These are phyloP conservation scores for Echites panduratus DNA, from an alignment of 257 asterid species.

Conservation along the genomic window DNA sequence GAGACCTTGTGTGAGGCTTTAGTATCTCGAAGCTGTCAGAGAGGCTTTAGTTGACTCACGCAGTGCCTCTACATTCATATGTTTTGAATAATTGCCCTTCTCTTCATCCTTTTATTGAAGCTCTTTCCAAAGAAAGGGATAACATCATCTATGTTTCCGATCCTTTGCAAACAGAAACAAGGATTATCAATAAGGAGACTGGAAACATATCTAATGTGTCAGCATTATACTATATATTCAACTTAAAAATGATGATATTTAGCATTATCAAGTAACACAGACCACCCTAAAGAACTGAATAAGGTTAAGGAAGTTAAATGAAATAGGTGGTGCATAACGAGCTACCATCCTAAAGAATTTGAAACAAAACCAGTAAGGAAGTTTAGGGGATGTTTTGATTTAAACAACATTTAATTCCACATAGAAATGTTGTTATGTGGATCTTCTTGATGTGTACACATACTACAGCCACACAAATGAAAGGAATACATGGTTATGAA, in stretches of 20 bases:
- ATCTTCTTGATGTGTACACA: too few relatives aligned
- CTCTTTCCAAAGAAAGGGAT: slow-evolving; percentile 82
- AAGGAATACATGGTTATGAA: background rate
- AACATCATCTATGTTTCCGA: slow-evolving; percentile 84
- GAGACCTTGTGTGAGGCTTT: slow-evolving; percentile 29
- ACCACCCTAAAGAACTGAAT: background rate
- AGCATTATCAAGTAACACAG: background rate
- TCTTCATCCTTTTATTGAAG: slow-evolving; percentile 57
- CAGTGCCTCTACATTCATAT: slow-evolving; percentile 16
- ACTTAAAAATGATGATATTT: background rate
- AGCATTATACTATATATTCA: background rate
- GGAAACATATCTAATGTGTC: background rate
- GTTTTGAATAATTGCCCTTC: slow-evolving; percentile 23
- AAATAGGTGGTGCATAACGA: slow-evolving; percentile 75
- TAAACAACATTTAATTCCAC: background rate
- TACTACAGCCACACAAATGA: background rate
- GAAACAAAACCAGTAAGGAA: background rate
- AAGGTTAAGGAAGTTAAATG: slow-evolving; percentile 81
- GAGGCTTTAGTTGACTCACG: slow-evolving; percentile 24
- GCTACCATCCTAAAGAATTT: slow-evolving; percentile 61
- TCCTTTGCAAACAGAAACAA: slow-evolving; percentile 44
- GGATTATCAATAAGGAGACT: background rate
- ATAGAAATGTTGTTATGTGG: too few relatives aligned
- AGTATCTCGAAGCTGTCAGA: slow-evolving; percentile 34
- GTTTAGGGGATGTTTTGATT: slow-evolving; percentile 7